Conservation (phyloP, 129 eudicot species). For the Helianthus tuberosus region DNA sequence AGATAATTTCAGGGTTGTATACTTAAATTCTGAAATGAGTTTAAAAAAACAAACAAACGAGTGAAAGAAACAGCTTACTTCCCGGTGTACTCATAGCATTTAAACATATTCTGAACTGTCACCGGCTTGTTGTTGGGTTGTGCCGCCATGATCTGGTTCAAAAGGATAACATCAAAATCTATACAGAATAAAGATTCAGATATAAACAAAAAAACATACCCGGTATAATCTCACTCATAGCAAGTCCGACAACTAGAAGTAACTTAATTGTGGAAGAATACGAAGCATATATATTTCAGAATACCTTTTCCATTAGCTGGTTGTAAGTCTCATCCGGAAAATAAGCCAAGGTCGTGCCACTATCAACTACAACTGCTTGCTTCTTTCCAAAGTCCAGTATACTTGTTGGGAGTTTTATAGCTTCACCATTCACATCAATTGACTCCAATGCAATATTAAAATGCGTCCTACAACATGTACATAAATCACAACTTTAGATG, state of each 20-base stretch:
- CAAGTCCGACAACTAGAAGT: background rate
- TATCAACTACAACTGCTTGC: conserved; percentile 68
- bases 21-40: background rate
- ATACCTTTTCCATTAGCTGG: conserved; percentile 55
- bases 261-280: background rate
- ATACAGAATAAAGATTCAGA: background rate
- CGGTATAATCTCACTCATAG: too few species aligned
- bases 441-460: conserved; percentile 68
- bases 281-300: background rate
- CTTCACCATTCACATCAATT: conserved; percentile 72
- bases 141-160: conserved; percentile 50
- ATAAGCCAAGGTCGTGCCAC: conserved; percentile 93
- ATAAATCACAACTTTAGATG: conserved; percentile 6
- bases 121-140: conserved; percentile 53
- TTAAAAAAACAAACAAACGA: background rate
- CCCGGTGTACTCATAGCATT: conserved; percentile 55
- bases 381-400: conserved; percentile 49
- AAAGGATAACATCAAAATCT: conserved; percentile 14
- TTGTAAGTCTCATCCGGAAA: conserved; percentile 61
- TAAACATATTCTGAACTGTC: conserved; percentile 57
- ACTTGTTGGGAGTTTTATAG: conserved; percentile 57
- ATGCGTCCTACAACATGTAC: conserved; percentile 62
- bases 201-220: background rate
- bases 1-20: background rate
- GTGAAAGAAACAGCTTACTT: conserved; percentile 41